Conservation (phyloP, 352 stramenopile genomes). For the Phytopythium cucurbitacearum region DNA sequence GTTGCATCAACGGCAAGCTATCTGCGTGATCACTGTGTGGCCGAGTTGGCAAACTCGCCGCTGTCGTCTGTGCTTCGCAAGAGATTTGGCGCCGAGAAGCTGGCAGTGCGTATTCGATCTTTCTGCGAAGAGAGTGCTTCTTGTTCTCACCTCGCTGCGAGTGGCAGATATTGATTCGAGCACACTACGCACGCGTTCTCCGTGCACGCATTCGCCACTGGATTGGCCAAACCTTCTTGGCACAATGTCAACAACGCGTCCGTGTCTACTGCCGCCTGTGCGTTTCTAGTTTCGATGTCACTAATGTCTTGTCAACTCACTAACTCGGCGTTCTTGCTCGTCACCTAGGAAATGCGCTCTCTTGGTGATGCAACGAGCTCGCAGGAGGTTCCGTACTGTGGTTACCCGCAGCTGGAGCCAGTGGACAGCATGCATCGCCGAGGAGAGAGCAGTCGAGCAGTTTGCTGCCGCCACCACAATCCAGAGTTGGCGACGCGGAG, state of each 20-base stretch:
- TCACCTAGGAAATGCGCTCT: constrained; percentile 38
- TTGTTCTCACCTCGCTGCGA: too few species aligned
- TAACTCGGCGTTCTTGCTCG: neutral
- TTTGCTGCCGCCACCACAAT: constrained; percentile 42
- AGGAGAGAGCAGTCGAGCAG: constrained; percentile 30
- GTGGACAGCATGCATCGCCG: constrained; percentile 17
- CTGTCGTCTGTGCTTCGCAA: constrained; percentile 1
- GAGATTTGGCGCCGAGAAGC: constrained; percentile 22
- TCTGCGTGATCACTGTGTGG: too few species aligned
- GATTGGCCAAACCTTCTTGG: constrained; percentile 12
- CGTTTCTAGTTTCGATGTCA: neutral
- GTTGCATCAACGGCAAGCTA: too few species aligned
- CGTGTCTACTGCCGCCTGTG: constrained; percentile 48
- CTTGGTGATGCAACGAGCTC: constrained; percentile 31
- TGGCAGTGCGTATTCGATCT: constrained; percentile 21
- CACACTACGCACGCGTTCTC: neutral
- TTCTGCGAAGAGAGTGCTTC: neutral
- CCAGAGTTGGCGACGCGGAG: constrained; percentile 44
- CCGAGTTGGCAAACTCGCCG: too few species aligned
- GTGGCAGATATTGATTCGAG: neutral
- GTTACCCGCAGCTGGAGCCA: constrained; percentile 22
- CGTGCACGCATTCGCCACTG: constrained; percentile 22
- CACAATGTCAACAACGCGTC: constrained; percentile 20
- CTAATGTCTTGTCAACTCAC: neutral
- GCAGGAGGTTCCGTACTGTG: constrained; percentile 16